A percentile compares a stretch with the other conserved stretches of the same genome.
Conservation (phyloP, 2,329 filamentous ascomycete species). For the Ophiostoma triangulosporum region DNA sequence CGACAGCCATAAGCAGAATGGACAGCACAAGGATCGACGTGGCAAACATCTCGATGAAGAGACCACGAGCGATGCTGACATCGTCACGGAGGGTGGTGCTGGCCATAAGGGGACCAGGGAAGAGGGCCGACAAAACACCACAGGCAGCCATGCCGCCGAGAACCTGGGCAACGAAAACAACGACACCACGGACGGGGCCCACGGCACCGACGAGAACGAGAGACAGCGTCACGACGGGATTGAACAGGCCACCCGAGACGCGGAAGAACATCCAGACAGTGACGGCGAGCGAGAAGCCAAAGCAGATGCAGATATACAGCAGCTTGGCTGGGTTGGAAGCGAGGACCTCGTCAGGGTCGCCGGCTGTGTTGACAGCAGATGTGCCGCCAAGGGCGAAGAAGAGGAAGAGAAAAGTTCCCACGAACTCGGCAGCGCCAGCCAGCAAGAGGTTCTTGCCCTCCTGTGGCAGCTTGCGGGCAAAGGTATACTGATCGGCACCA, state of each 20-base stretch:
- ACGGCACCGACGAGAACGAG: slow-evolving; percentile 46
- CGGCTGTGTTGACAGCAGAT: slow-evolving; percentile 17
- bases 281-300: slow-evolving; percentile 36
- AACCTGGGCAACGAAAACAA: slow-evolving; percentile 44
- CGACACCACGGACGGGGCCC: slow-evolving; percentile 33
- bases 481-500: slow-evolving; percentile 1
- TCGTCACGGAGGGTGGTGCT: slow-evolving; percentile 40
- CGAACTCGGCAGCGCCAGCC: slow-evolving; percentile 35
- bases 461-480: slow-evolving; percentile 10
- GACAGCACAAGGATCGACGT: slow-evolving; percentile 50
- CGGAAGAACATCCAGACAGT: slow-evolving; percentile 46
- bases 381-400: slow-evolving; percentile 23
- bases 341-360: slow-evolving; percentile 10
- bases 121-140: slow-evolving; percentile 40
- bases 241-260: slow-evolving; percentile 38
- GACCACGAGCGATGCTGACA: slow-evolving; percentile 39
- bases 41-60: slow-evolving; percentile 55
- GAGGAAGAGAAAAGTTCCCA: slow-evolving; percentile 40
- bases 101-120: slow-evolving; percentile 42
- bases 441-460: slow-evolving; percentile 23
- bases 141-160: slow-evolving; percentile 45
- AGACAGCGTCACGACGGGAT: slow-evolving; percentile 39
- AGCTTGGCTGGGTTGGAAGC: slow-evolving; percentile 22
- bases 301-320: slow-evolving; percentile 36
- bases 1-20: slow-evolving; percentile 56